Base-by-base conservation (phyloP, 2,329 filamentous ascomycete genomes). In the Fusarium lateritium region DNA sequence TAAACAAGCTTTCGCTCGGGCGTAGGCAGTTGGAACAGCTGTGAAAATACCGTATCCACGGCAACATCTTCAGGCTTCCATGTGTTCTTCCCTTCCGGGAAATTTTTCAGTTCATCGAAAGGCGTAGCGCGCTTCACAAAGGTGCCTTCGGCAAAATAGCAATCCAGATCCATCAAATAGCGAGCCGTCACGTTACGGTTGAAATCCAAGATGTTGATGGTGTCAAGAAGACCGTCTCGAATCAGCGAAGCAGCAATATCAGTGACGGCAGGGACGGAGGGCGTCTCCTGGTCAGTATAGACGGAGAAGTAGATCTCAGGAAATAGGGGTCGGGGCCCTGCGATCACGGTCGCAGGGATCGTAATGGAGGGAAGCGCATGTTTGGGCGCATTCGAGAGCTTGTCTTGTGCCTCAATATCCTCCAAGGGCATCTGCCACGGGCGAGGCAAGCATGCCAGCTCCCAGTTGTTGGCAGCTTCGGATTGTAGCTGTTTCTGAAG, bases 41-140 rank as follows among this genome's bases (percentile, higher is more conserved):
- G 95, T 2, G 94, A 97, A 79, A 99, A 99, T 59, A 98, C 94
- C 7, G 95, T 94, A 79, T 99, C 96, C n/a, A 99, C 94, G 5
- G 92, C 93, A 61, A 98, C 92, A 80, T 99, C 96, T 81, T 99
- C 96, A 0, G 96, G 94, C 80, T 99, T 99, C 95, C 96, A 99
- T 0, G 93, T 94, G 15, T 92, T 89, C 68, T 87, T 86, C 55
- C 88, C 86, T 2, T 82, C 82, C 34, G 89, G 88, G 19, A 91
- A 85, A 45, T 91, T 91, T 34, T 91, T 88, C 49, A 99, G 87
- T 75, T 94, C 92, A 78, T 99, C 96, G 75, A 97, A 98, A 0
- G 94, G 90, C 2, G 94, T 98, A 2, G 94, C 94, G 60, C 96
- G 91, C 82, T 97, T 97, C 59, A 97, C 91, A 79, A 99, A 99